These are phyloP conservation scores for Kalanchoe fedtschenkoi DNA, from an alignment of 164 flowering plant genomes.

Conservation along the genomic window DNA sequence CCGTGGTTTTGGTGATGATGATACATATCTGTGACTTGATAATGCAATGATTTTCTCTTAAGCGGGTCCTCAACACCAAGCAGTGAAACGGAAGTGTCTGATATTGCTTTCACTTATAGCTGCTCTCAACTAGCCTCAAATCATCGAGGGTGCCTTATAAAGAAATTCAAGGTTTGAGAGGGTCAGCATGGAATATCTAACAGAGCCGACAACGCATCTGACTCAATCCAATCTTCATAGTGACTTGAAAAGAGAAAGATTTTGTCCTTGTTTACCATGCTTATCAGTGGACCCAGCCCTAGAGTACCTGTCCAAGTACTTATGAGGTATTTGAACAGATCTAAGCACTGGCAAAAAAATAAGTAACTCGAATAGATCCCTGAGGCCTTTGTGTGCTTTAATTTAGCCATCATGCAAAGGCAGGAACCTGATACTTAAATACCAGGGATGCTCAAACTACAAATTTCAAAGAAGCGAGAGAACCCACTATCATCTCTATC, in stretches of 20 bases:
- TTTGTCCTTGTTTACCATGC: slow-evolving; percentile 33
- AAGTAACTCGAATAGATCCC: slow-evolving; percentile 55
- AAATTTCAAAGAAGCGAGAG: slow-evolving; percentile 20
- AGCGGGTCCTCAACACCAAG: background rate
- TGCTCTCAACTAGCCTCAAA: slow-evolving; percentile 14
- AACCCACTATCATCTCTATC: slow-evolving; percentile 37
- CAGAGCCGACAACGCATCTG: slow-evolving; percentile 20
- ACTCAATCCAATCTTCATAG: slow-evolving; percentile 56
- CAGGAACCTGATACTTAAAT: slow-evolving; percentile 50
- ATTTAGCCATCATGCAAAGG: slow-evolving; percentile 33
- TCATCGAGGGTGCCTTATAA: slow-evolving; percentile 29
- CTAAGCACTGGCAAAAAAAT: slow-evolving; percentile 47
- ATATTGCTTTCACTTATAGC: slow-evolving; percentile 11
- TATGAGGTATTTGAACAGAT: slow-evolving; percentile 23
- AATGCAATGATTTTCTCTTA: background rate
- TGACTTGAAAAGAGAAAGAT: slow-evolving; percentile 45
- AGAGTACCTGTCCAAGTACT: slow-evolving; percentile 27
- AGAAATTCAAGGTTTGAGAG: slow-evolving; percentile 17
- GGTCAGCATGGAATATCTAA: slow-evolving; percentile 48
- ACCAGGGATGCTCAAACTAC: background rate
- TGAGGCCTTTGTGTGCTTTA: slow-evolving; percentile 17
- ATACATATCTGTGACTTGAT: slow-evolving; percentile 35
- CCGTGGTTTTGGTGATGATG: slow-evolving; percentile 48
- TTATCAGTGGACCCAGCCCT: slow-evolving; percentile 23
- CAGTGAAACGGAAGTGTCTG: slow-evolving; percentile 5